A percentile compares a stretch with the other conserved stretches of the same genome.
phyloP scores from a whole-genome alignment of 2,329 filamentous ascomycete species.

The Orbilia javanica region DNA sequence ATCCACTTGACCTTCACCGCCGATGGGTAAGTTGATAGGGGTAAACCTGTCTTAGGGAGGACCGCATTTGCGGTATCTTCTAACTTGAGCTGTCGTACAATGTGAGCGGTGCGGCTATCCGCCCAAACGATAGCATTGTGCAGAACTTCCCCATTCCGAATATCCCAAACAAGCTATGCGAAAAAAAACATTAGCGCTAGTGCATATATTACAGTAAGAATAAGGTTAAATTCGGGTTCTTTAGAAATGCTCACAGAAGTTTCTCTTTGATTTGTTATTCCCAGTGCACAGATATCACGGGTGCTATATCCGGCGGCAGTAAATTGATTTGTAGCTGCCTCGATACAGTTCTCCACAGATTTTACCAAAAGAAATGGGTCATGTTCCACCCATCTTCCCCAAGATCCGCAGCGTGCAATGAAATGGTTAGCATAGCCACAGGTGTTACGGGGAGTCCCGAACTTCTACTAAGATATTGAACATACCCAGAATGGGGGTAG shows the following conservation, averaged over 20 bases:
- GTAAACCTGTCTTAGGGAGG: conserved; percentile 79
- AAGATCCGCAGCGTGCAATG: not conserved
- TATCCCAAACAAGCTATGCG: conserved; percentile 79
- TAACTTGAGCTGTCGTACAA: conserved; percentile 81
- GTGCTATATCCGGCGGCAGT: conserved; percentile 75
- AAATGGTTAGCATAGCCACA: conserved; percentile 18
- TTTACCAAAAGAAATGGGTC: conserved; percentile 81
- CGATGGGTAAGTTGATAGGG: conserved; percentile 88
- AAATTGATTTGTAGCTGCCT: conserved; percentile 79
- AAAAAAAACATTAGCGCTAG: not conserved
- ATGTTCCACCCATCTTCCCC: conserved; percentile 86
- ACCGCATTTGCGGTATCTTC: conserved; percentile 77
- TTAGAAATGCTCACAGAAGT: conserved; percentile 70
- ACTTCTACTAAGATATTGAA: not conserved
- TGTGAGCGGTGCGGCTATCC: conserved; percentile 80
- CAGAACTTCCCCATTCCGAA: conserved; percentile 80
- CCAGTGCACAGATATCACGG: conserved; percentile 79
- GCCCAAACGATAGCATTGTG: conserved; percentile 92
- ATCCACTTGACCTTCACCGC: conserved; percentile 89
- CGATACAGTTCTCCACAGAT: conserved; percentile 83
- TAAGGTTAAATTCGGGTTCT: not conserved
- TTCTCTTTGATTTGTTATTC: conserved; percentile 91
- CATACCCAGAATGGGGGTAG: conserved; percentile 85
- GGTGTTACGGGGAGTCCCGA: conserved; percentile 3
- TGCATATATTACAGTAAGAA: not conserved